Percentiles rank a stretch among this genome's conserved stretches.
These are phyloP conservation scores for Lithocarpus polystachyus DNA, from an alignment of 306 rosid genomes.

Conservation along the genomic window DNA sequence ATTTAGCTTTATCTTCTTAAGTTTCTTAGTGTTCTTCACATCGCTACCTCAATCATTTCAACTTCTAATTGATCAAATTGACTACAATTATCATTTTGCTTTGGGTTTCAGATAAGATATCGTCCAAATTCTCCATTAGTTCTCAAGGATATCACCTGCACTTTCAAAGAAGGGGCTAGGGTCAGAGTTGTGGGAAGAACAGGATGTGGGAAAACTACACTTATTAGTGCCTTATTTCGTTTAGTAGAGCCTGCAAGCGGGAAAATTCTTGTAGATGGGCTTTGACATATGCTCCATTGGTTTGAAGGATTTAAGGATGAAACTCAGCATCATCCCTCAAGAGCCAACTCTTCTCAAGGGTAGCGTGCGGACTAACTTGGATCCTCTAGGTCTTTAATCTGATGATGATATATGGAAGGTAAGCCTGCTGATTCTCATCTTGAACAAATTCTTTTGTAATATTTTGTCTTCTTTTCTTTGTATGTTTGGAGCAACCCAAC, in stretches of 20 bases:
- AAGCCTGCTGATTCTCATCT: not conserved
- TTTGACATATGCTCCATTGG: slow-evolving; percentile 53
- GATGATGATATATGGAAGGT: slow-evolving; percentile 68
- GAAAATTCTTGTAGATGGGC: slow-evolving; percentile 41
- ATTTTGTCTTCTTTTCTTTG: too few species aligned
- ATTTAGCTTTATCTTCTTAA: too few species aligned
- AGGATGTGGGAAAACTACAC: slow-evolving; percentile 61
- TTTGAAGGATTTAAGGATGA: slow-evolving; percentile 50
- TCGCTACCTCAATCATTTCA: too few species aligned
- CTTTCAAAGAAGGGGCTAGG: slow-evolving; percentile 45
- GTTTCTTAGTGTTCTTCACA: not conserved
- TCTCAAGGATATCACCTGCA: slow-evolving; percentile 52
- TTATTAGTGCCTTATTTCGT: slow-evolving; percentile 54
- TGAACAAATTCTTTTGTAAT: not conserved
- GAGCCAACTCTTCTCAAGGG: slow-evolving; percentile 59
- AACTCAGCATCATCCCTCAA: slow-evolving; percentile 65
- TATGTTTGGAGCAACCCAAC: too few species aligned
- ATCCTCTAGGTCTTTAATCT: slow-evolving; percentile 46
- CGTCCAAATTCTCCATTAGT: slow-evolving; percentile 48
- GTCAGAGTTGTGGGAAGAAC: slow-evolving; percentile 67
- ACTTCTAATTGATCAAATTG: not conserved
- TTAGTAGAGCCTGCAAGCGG: slow-evolving; percentile 52
- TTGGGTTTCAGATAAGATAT: slow-evolving; percentile 38
- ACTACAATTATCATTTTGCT: not conserved
- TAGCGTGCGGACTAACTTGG: slow-evolving; percentile 51